Conservation (phyloP, 2,329 filamentous ascomycete genomes). For the Epichloe glyceriae region DNA sequence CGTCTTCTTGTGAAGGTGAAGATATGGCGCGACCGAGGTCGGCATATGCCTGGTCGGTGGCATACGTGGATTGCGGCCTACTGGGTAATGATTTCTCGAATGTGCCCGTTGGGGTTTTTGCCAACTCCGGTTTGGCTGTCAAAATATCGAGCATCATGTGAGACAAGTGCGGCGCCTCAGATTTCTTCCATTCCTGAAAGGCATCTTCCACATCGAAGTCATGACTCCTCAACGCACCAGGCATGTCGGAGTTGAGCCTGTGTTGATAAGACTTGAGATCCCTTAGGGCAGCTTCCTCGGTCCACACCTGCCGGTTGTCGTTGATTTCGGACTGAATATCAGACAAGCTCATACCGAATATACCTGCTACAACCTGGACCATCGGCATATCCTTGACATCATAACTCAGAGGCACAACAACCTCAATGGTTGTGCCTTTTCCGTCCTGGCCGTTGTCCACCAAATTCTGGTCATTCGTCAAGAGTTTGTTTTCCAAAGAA, state of each 20-base stretch:
- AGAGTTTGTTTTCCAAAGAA: slow-evolving; percentile 81
- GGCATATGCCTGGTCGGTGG: slow-evolving; percentile 37
- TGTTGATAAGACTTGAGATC: slow-evolving; percentile 92
- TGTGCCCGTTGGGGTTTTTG: slow-evolving; percentile 55
- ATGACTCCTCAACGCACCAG: slow-evolving; percentile 62
- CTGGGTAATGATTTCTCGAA: slow-evolving; percentile 43
- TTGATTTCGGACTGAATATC: slow-evolving; percentile 83
- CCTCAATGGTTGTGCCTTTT: slow-evolving; percentile 52
- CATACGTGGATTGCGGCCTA: slow-evolving; percentile 32
- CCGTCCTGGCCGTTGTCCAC: slow-evolving; percentile 21
- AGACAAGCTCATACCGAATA: slow-evolving; percentile 69
- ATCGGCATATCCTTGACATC: slow-evolving; percentile 96
- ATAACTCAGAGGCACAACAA: slow-evolving; percentile 70
- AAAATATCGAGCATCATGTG: slow-evolving; percentile 90
- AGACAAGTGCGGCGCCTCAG: slow-evolving; percentile 75
- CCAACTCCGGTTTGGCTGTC: slow-evolving; percentile 71
- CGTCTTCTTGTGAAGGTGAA: slow-evolving; percentile 30
- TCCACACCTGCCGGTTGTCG: slow-evolving; percentile 69
- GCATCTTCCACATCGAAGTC: slow-evolving; percentile 87
- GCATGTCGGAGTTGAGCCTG: slow-evolving; percentile 67
- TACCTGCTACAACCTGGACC: slow-evolving; percentile 72
- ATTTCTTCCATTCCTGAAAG: slow-evolving; percentile 81
- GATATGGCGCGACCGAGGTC: slow-evolving; percentile 40
- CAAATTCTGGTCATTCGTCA: slow-evolving; percentile 88
- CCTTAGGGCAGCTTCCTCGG: slow-evolving; percentile 75